These are phyloP conservation scores for Gynandropsis gynandra DNA, from an alignment of 345 rosid species.

Conservation along the genomic window DNA sequence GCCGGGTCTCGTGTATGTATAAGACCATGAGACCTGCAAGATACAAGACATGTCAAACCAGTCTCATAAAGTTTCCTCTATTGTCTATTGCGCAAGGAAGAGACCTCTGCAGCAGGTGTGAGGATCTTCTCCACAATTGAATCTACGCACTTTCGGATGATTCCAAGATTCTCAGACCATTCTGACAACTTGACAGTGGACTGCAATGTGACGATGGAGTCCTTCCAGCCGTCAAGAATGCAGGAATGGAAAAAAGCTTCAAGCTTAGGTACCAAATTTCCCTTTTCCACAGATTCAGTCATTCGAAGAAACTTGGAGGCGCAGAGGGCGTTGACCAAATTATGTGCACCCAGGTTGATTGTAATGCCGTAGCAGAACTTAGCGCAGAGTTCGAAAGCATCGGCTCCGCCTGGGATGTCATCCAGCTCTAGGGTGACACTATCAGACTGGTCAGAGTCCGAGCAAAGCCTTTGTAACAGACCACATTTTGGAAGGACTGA, in stretches of 20 bases:
- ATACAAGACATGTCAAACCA: constrained; percentile 9
- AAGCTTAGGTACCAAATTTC: constrained; percentile 68
- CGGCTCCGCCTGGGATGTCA: constrained; percentile 92
- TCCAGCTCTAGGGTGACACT: constrained; percentile 56
- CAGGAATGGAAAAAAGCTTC: constrained; percentile 87
- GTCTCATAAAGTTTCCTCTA: constrained; percentile 5
- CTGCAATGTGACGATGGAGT: constrained; percentile 70
- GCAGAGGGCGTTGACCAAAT: constrained; percentile 75
- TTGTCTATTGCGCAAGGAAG: neutral
- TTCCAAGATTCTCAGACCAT: constrained; percentile 87
- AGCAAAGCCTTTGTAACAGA: constrained; percentile 56
- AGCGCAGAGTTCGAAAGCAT: constrained; percentile 89
- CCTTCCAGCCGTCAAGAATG: constrained; percentile 95
- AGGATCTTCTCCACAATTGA: constrained; percentile 79
- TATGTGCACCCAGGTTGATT: constrained; percentile 74
- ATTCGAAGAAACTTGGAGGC: constrained; percentile 90
- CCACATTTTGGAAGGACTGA: constrained; percentile 85
- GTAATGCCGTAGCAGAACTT: constrained; percentile 94
- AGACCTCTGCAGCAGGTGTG: constrained; percentile 65
- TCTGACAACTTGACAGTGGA: constrained; percentile 56
- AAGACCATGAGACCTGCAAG: constrained; percentile 85
- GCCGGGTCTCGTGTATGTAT: constrained; percentile 78
- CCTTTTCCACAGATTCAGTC: constrained; percentile 77
- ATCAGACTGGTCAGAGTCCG: constrained; percentile 39
- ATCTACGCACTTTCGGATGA: constrained; percentile 75